Percentiles rank a stretch among this genome's conserved stretches.
phyloP scores from a whole-genome alignment of 2,329 filamentous ascomycete genomes.

The Xylariaceae sp. region DNA sequence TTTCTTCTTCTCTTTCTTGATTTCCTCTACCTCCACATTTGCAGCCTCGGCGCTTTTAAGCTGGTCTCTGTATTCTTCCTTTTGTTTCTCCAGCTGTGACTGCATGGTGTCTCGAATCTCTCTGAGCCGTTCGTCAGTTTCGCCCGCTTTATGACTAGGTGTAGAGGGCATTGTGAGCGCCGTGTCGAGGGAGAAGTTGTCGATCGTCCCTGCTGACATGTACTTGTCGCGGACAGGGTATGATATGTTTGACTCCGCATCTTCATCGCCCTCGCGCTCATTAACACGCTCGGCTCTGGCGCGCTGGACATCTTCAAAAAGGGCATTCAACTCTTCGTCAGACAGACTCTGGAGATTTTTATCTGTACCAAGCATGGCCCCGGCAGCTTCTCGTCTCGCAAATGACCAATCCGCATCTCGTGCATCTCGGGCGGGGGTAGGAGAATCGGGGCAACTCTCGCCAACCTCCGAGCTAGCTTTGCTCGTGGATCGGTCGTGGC shows the following conservation, averaged over 20 bases:
- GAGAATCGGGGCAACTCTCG: constrained; percentile 75
- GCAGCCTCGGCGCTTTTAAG: constrained; percentile 70
- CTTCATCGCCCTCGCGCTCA: constrained; percentile 76
- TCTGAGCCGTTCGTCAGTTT: constrained; percentile 70
- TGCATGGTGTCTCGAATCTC: constrained; percentile 81
- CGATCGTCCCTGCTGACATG: constrained; percentile 86
- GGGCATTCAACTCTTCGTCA: constrained; percentile 87
- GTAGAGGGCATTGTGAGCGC: constrained; percentile 92
- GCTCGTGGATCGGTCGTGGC: constrained; percentile 78
- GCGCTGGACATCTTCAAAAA: constrained; percentile 91
- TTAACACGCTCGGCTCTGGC: constrained; percentile 73
- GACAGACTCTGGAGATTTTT: constrained; percentile 86
- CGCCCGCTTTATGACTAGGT: constrained; percentile 61
- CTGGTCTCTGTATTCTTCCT: constrained; percentile 75
- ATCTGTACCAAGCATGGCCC: constrained; percentile 81
- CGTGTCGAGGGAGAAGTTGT: constrained; percentile 95
- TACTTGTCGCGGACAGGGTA: constrained; percentile 92
- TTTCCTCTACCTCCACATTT: constrained; percentile 75
- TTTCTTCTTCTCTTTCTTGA: constrained; percentile 72
- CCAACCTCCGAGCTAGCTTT: constrained; percentile 74
- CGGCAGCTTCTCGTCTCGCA: constrained; percentile 87
- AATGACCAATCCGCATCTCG: constrained; percentile 93
- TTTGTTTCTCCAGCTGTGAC: constrained; percentile 74
- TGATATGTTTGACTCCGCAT: constrained; percentile 82
- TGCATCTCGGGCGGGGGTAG: constrained; percentile 63